Evolutionary conservation across 768 basidiomycete species (phyloP), one percentile per base, ranked within the genome.

Genomic region (Gelatoporia subvermispora): DNA sequence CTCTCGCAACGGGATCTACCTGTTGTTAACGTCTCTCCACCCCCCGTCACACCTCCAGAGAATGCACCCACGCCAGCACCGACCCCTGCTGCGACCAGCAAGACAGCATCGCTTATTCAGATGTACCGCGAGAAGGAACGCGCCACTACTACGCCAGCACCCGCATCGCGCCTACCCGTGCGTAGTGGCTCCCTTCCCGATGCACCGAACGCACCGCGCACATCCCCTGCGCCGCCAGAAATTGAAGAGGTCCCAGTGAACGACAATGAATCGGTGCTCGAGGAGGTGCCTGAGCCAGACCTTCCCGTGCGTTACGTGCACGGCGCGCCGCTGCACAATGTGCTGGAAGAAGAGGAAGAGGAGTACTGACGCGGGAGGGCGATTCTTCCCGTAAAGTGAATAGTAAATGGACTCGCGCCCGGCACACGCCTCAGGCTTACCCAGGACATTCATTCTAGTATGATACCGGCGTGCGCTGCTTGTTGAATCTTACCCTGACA

Each of bases 291-390:
- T 2, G 48, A 49, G 41, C 48, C 48, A 8, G 51, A 58, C 41
- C 35, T 54, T 28, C 58, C 59, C 18, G 45, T 52, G 37, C 78
- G 88, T 37, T 93, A 93, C 60, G 64, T 88, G 13, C 90, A 93
- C 58, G 90, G 90, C 21, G 86, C 87, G 8, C 90, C 90, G 23
- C 72, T 93, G 59, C 87, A 91, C 55, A 92, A 92, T 52, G 90
- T 93, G 36, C 20, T 90, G 41, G 90, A 91, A 63, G 88, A 90
- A 58, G 84, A 86, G 50, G 62, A 61, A 49, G 56, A 59, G 46
- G 59, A 61, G 50, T 45, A 54, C n/a, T n/a, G n/a, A n/a, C n/a
- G n/a, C n/a, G n/a, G 43, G 52, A n/a, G n/a, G n/a, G n/a, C n/a
- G n/a, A n/a, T n/a, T n/a, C n/a, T n/a, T n/a, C n/a, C n/a, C n/a